Conservation (phyloP, 805 yeast genomes). For the Torulaspora maleeae region DNA sequence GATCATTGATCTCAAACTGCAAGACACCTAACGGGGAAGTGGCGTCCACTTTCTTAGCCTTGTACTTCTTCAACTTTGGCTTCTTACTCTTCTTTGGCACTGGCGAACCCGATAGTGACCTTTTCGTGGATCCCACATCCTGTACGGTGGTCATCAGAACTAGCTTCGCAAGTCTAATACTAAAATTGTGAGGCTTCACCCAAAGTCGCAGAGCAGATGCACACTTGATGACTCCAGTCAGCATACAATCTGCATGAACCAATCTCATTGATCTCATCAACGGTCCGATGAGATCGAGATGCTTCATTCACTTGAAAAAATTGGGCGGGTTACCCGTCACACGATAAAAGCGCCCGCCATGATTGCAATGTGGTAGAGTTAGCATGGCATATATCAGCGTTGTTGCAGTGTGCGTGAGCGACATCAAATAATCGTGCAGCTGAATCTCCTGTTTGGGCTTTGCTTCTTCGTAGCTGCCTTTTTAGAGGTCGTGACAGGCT, state of each 20-base stretch:
- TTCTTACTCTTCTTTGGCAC: slow-evolving; percentile 27
- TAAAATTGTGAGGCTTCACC: not conserved
- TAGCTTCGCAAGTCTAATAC: not conserved
- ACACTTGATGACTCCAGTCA: not conserved
- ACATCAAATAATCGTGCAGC: slow-evolving; percentile 9
- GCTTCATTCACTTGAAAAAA: slow-evolving; percentile 2
- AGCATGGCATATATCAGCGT: not conserved
- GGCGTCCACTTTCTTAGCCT: slow-evolving; percentile 60
- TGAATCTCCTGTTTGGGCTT: slow-evolving; percentile 5
- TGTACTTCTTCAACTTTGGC: slow-evolving; percentile 49
- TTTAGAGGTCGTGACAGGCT: not conserved
- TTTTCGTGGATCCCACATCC: slow-evolving; percentile 2
- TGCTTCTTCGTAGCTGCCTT: slow-evolving; percentile 2
- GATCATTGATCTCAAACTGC: slow-evolving; percentile 61
- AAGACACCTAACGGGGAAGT: slow-evolving; percentile 81
- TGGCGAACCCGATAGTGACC: slow-evolving; percentile 8
- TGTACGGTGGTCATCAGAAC: slow-evolving; percentile 3
- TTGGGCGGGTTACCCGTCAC: slow-evolving; percentile 3
- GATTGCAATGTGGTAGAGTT: not conserved
- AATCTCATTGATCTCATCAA: not conserved
- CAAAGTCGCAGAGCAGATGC: not conserved
- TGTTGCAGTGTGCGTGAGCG: not conserved
- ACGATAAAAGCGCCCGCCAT: not conserved
- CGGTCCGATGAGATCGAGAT: slow-evolving; percentile 6
- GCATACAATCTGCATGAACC: not conserved